These are phyloP conservation scores for Claviceps maximensis DNA, from an alignment of 2,329 filamentous ascomycete species.

Conservation along the genomic window DNA sequence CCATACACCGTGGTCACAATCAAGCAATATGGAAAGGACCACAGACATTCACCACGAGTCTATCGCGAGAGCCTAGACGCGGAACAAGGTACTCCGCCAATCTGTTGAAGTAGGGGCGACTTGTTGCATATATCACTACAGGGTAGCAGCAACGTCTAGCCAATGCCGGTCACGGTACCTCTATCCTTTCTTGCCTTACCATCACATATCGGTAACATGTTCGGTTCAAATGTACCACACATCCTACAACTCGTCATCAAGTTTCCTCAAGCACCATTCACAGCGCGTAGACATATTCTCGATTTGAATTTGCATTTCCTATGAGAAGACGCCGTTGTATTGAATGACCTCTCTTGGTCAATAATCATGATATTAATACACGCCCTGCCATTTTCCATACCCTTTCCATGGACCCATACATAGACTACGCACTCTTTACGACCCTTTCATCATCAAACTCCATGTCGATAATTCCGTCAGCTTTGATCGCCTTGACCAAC, in stretches of 20 bases:
- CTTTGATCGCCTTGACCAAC: constrained; percentile 85
- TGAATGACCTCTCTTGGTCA: neutral
- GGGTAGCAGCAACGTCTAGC: neutral
- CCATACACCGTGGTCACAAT: too few relatives aligned
- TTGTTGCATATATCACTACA: neutral
- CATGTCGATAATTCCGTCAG: constrained; percentile 78
- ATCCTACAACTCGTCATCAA: neutral
- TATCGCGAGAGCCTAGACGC: neutral
- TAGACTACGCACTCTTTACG: constrained; percentile 42
- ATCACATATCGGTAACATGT: neutral
- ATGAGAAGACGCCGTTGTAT: neutral
- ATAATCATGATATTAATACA: constrained; percentile 24
- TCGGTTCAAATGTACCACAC: neutral
- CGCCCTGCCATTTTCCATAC: constrained; percentile 9
- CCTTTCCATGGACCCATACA: neutral
- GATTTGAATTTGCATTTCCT: neutral
- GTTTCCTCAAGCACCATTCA: neutral
- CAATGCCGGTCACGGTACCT: neutral
- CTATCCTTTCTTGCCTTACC: neutral
- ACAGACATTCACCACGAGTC: neutral
- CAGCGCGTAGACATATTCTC: neutral
- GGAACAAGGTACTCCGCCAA: neutral
- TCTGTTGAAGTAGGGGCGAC: neutral
- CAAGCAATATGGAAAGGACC: too few relatives aligned
- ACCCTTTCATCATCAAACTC: constrained; percentile 73